These are phyloP conservation scores for Hanseniaspora occidentalis DNA, from an alignment of 805 yeast genomes.

Conservation along the genomic window DNA sequence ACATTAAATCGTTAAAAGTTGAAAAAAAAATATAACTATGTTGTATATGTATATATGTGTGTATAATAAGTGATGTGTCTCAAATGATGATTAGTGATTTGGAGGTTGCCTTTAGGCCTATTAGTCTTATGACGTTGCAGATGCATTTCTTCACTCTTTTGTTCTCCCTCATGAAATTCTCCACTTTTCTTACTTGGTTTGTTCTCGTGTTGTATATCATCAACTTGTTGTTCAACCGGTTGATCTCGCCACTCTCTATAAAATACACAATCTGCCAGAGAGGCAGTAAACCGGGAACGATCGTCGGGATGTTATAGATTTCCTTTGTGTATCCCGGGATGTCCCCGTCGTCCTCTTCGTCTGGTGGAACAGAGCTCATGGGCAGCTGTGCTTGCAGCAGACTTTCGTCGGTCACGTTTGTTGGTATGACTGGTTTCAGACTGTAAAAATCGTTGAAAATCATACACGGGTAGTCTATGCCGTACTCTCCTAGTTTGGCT, in stretches of 20 bases:
- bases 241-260: conserved; percentile 21
- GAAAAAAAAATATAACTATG: no score
- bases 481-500: conserved; percentile 9
- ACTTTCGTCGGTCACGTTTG: neutral
- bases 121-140: conserved; percentile 31
- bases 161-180: conserved; percentile 14
- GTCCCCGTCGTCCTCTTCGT: conserved; percentile 8
- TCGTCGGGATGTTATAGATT: conserved; percentile 25
- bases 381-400: neutral
- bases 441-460: conserved; percentile 8
- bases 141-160: conserved; percentile 18
- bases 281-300: conserved; percentile 41
- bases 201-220: conserved; percentile 15
- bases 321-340: conserved; percentile 6
- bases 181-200: conserved; percentile 17
- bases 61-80: neutral
- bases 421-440: conserved; percentile 3
- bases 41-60: no score
- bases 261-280: conserved; percentile 31
- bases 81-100: conserved; percentile 19
- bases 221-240: conserved; percentile 14
- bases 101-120: conserved; percentile 29
- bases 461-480: conserved; percentile 12
- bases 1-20: no score
- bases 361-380: no score